Evolutionary conservation across 2,329 filamentous ascomycete genomes (phyloP).

Genomic region (Ophiostoma himal-ulmi): DNA sequence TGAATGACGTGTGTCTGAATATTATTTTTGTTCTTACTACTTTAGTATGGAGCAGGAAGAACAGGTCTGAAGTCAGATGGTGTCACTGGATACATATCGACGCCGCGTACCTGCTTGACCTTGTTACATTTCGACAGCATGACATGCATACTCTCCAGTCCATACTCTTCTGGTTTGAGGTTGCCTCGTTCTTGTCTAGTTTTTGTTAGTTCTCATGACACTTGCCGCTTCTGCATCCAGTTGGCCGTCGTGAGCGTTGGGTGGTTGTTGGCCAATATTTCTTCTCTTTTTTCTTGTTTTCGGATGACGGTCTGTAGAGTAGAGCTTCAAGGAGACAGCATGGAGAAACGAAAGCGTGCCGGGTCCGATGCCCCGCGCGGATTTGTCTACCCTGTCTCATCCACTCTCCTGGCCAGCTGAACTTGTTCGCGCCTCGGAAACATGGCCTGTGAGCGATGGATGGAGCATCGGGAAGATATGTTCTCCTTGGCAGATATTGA

Average conservation of each 20-base stretch:
- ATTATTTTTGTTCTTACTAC: neutral
- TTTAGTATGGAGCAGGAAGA: neutral
- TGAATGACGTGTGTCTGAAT: neutral
- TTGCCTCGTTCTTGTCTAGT: neutral
- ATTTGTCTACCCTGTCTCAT: neutral
- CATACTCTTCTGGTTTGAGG: neutral
- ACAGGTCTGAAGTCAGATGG: no score
- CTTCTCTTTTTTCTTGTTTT: neutral
- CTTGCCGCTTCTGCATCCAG: neutral
- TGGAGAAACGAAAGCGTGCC: neutral
- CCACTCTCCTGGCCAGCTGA: neutral
- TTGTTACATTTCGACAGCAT: neutral
- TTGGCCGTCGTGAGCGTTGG: neutral
- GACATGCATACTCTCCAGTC: neutral
- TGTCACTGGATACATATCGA: neutral
- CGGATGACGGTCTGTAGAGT: neutral
- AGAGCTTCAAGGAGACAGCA: neutral
- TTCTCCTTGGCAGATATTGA: neutral
- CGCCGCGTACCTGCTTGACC: neutral
- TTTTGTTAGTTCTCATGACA: neutral
- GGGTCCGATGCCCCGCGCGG: neutral
- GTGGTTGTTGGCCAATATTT: neutral
- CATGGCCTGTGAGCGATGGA: neutral
- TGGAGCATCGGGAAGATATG: neutral
- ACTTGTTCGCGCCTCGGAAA: slow-evolving; percentile 8